Base-by-base conservation (phyloP, 2,329 filamentous ascomycete species). In the Shiraia sp. region DNA sequence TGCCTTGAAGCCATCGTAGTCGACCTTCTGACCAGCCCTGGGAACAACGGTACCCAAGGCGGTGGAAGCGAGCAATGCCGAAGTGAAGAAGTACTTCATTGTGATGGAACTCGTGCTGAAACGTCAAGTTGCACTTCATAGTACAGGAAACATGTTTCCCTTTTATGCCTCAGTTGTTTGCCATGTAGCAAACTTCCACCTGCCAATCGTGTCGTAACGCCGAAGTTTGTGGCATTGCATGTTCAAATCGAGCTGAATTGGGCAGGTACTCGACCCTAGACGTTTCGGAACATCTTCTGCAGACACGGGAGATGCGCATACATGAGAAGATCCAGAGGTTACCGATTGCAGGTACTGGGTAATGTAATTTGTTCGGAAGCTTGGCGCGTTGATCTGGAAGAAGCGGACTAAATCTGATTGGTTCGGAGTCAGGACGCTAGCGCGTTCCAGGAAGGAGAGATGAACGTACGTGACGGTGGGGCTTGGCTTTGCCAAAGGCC, bases 1-100 rank as follows among this genome's bases (percentile, higher is more conserved):
- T 10, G 66, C 57, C 49, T 67, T 68, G 57, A 64, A 68, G 45
- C 65, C 65, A 47, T 50, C 59, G 47, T 69, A 69, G 42, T 68
- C 63, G 36, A 68, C 49, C 47, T 66, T 65, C 44, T 63, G 47
- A 13, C 47, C 53, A 30, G 50, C 53, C 28, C 52, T 49, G 25
- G 62, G 59, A 12, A 66, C 59, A 7, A 53, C 59, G 15, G 47
- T 50, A 13, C 49, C 54, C n/a, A 63, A 39, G n/a, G 50, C 52
- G 1, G 53, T 45, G 12, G 59, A 56, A 14, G 53, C 40, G 29
- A 66, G 50, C 37, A 65, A 50, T 12, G 55, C 54, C 3, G 56
- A 56, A 35, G 58, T 48, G 45, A 64, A 37, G 34, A 63, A 49
- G 22, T 49, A 57, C 56, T 59, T 67, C 63, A 66, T 67, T n/a